Evolutionary conservation across 2,329 filamentous ascomycete species (phyloP).

Genomic region (Fusarium graminum): DNA sequence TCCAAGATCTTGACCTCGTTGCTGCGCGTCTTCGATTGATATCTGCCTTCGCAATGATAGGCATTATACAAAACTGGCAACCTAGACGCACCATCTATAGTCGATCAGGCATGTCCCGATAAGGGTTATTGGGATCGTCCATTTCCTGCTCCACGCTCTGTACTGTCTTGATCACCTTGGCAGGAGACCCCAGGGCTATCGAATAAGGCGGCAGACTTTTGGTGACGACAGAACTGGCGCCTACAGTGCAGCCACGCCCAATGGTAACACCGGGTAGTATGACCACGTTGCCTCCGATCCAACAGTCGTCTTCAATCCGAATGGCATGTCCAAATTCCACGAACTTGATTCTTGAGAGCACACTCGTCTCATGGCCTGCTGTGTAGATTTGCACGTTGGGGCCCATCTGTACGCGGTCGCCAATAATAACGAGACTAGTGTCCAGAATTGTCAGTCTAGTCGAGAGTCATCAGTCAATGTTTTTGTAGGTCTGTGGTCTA

Average conservation of each 20-base stretch:
- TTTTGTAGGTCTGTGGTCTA: rapidly evolving
- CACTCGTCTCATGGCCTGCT: conserved; percentile 78
- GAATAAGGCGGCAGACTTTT: conserved; percentile 62
- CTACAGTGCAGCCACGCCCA: conserved; percentile 65
- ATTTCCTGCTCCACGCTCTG: conserved; percentile 53
- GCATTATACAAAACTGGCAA: too few species aligned
- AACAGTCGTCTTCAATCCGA: conserved; percentile 66
- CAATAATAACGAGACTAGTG: conserved; percentile 77
- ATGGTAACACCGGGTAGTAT: conserved; percentile 67
- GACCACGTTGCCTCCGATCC: conserved; percentile 64
- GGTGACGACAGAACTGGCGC: conserved; percentile 64
- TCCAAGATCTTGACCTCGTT: too few species aligned
- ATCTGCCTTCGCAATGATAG: too few species aligned
- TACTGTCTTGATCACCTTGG: conserved; percentile 63
- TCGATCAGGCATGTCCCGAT: conserved; percentile 48
- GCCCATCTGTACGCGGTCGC: conserved; percentile 77
- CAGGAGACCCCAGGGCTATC: conserved; percentile 63
- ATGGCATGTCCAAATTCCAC: conserved; percentile 63
- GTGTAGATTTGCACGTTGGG: conserved; percentile 79
- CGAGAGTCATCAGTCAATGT: rapidly evolving
- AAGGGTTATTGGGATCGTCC: conserved; percentile 47
- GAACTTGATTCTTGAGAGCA: conserved; percentile 61
- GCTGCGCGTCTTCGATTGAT: too few species aligned
- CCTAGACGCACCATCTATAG: conserved; percentile 6
- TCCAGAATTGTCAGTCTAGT: conserved; percentile 74